Conservation (phyloP, 371 early-diverging fungal genomes). For the Umbelopsis sp. region DNA sequence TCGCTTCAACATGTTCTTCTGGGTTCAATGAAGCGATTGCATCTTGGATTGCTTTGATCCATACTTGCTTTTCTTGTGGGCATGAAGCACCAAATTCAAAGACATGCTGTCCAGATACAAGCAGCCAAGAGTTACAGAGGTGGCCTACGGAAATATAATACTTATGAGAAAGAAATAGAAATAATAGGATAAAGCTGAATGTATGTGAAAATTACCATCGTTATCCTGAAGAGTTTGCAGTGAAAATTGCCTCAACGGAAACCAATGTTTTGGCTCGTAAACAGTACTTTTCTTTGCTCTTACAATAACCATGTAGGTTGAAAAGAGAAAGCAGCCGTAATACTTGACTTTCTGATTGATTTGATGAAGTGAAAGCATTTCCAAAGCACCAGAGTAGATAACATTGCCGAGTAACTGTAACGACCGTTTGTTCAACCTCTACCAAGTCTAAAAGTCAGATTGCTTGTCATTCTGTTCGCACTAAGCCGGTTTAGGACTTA, state of each 20-base stretch:
- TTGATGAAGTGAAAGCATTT: conserved; percentile 39
- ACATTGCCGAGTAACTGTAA: conserved; percentile 41
- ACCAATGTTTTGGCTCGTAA: conserved; percentile 65
- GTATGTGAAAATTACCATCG: conserved; percentile 29
- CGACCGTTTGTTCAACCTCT: conserved; percentile 32
- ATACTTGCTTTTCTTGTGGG: conserved; percentile 46
- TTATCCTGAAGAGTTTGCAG: conserved; percentile 45
- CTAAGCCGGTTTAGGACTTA: neutral
- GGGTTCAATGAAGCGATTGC: conserved; percentile 26
- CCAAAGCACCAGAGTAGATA: conserved; percentile 45
- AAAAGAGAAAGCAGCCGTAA: conserved; percentile 60
- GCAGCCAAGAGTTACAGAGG: conserved; percentile 9
- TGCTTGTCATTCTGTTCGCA: neutral
- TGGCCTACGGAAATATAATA: neutral
- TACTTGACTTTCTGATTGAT: conserved; percentile 45
- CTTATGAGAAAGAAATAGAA: neutral
- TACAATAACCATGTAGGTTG: conserved; percentile 55
- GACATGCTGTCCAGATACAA: conserved; percentile 29
- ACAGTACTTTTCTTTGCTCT: conserved; percentile 54
- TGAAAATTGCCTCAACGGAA: conserved; percentile 54
- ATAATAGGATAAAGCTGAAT: neutral
- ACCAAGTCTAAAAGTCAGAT: neutral
- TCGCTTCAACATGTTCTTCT: neutral
- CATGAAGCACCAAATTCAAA: conserved; percentile 53
- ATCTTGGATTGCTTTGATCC: conserved; percentile 38